These are phyloP conservation scores for Pisolithus orientalis DNA, from an alignment of 768 basidiomycete genomes.

Conservation along the genomic window DNA sequence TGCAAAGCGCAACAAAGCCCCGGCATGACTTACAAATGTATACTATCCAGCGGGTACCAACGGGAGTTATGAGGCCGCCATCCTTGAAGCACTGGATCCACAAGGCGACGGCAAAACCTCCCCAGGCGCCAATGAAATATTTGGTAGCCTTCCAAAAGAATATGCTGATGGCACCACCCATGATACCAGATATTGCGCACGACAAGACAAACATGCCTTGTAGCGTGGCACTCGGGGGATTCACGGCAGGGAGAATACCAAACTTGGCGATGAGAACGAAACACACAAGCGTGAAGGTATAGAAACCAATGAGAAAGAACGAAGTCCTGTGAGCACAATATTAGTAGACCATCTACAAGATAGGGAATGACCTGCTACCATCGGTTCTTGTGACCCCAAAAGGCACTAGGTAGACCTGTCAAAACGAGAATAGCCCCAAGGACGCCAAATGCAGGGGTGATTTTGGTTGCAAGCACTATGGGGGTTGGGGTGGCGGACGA, in stretches of 20 bases:
- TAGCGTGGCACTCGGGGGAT: conserved; percentile 70
- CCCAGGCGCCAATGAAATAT: conserved; percentile 59
- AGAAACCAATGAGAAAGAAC: conserved; percentile 90
- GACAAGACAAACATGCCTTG: conserved; percentile 90
- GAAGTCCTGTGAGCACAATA: conserved; percentile 59
- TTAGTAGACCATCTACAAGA: conserved; percentile 6
- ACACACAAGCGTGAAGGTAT: conserved; percentile 80
- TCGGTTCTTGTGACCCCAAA: conserved; percentile 93
- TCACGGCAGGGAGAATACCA: conserved; percentile 79
- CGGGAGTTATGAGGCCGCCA: conserved; percentile 72
- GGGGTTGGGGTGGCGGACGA: conserved; percentile 27
- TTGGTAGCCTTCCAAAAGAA: conserved; percentile 91
- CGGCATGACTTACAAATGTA: conserved; percentile 59
- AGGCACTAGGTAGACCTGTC: conserved; percentile 84
- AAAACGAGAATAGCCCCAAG: conserved; percentile 84
- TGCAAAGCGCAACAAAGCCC: conserved; percentile 1
- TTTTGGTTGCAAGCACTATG: conserved; percentile 48
- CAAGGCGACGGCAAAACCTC: conserved; percentile 78
- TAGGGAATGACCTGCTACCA: conserved; percentile 49
- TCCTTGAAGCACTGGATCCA: conserved; percentile 83
- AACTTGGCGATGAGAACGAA: conserved; percentile 83
- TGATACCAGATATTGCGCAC: conserved; percentile 69
- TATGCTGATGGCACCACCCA: conserved; percentile 79
- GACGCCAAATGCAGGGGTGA: conserved; percentile 87
- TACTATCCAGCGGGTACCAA: conserved; percentile 85